Evolutionary conservation across 2,329 filamentous ascomycete species (phyloP), one percentile per base, ranked within the genome.

Genomic region (Alternaria gansuensis): DNA sequence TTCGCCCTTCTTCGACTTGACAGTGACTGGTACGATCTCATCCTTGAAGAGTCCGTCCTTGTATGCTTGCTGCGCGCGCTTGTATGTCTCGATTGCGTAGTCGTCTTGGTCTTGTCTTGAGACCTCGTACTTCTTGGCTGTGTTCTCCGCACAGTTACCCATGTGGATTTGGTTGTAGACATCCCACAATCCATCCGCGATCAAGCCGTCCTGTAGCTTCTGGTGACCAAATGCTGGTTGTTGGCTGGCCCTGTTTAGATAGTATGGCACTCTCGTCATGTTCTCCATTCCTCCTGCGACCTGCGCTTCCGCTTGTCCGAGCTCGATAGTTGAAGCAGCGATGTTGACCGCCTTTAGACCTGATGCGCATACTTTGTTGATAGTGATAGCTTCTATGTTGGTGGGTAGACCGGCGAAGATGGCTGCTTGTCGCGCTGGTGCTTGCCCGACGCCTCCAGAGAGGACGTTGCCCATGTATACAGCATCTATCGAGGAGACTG

Each of bases 381-480:
- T 89, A 14, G 95, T 98, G 50, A 90, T 89, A 34, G 93, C 90
- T 80, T 99, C 95, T 56, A 96, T 85, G 6, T 84, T 87, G n/a
- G 88, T 82, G 9, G 92, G 85, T 4, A 98, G 86, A 2, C 93
- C 93, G 4, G 95, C 92, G 73, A 96, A 94, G 60, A 98, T 90
- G 65, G 87, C 83, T 10, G 95, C 95, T 81, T 99, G 95, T 48
- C 95, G 88, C 23, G 95, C 94, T 2, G 95, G 95, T 0, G 95
- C 87, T 80, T 99, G 95, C 44, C 95, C 95, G 5, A 95, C 85
- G 17, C 86, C 86, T 43, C 85, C 94, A 77, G 93, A 89, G 39
- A 98, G 85, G 9, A 98, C 95, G 73, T 97, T 96, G 75, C 95
- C 95, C 91, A 98, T 96, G 82, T 98, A 98, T 14, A 98, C 92